Evolutionary conservation across 1,284 basidiomycete species (phyloP).

Genomic region (Microstroma glucosiphilum): DNA sequence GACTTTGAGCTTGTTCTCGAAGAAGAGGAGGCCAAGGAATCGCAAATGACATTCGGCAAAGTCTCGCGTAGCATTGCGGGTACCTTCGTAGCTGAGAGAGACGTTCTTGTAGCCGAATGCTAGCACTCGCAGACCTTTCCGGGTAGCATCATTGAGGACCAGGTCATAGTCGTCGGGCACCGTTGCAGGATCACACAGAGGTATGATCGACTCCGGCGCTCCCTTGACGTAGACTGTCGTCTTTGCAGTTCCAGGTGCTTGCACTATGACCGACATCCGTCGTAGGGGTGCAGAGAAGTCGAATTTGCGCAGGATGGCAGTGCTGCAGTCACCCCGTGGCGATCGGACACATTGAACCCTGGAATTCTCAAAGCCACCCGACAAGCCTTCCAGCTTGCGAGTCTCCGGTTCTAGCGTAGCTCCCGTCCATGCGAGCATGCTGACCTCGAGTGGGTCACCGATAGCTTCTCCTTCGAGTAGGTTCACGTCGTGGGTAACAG

Average conservation of each 20-base stretch:
- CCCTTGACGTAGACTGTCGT: constrained; percentile 23
- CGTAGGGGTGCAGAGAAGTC: constrained; percentile 23
- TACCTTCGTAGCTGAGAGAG: background rate
- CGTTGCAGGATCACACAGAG: constrained; percentile 12
- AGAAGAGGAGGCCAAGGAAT: constrained; percentile 27
- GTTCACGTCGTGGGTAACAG: constrained; percentile 23
- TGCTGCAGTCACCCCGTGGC: background rate
- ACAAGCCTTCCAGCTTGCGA: constrained; percentile 19
- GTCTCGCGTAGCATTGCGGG: constrained; percentile 6
- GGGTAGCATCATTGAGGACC: constrained; percentile 20
- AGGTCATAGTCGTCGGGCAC: constrained; percentile 21
- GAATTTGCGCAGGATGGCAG: constrained; percentile 20
- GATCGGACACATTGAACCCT: constrained; percentile 20
- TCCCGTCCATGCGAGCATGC: constrained; percentile 25
- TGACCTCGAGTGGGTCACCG: constrained; percentile 29
- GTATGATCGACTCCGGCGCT: constrained; percentile 21
- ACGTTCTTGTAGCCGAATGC: constrained; percentile 22
- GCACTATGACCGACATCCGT: constrained; percentile 28
- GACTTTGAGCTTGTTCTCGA: constrained; percentile 27
- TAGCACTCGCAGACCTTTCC: constrained; percentile 23
- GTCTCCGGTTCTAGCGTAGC: constrained; percentile 16
- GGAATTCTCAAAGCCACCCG: constrained; percentile 8
- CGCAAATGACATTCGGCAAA: constrained; percentile 18
- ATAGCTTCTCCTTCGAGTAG: constrained; percentile 21
- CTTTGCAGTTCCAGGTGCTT: background rate